Evolutionary conservation across 805 yeast genomes (phyloP), one percentile per base, ranked within the genome.

Genomic region (Starmerella potacharoeniae): DNA sequence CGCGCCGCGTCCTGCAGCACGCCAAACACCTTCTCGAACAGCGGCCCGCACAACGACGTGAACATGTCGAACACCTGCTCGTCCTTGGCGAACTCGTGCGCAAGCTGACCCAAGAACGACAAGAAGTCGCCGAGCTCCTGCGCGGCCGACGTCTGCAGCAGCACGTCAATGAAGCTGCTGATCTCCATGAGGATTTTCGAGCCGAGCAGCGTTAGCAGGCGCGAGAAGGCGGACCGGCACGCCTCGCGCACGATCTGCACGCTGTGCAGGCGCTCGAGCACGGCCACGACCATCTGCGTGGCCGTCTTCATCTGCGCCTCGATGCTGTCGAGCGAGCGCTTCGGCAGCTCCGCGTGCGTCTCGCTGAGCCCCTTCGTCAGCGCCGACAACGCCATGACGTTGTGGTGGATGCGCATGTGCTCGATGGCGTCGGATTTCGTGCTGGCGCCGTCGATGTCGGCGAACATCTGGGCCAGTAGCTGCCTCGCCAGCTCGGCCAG

Each of bases 341-440:
- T 35, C 45, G 47, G 46, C 45, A 16, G 8, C 43, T 49, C 59
- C 31, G 46, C 61, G 55, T 37, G 59, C 16, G 64, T 66, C 51
- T 76, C 77, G 55, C 84, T 93, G 63, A 85, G 81, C 5, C 97
- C 97, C 66, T 93, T 80, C 4, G 89, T 84, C 64, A 90, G 77
- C 0, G 96, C 87, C 46, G 96, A 97, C 46, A 91, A 79, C 0
- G 96, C 90, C 81, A 87, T 80, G 49, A 93, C 71, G 36, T 83
- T 77, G 66, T 91, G 97, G 68, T 93, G 96, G 3, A 88, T 83
- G 66, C 87, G 93, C 46, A 86, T 69, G 30, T 43, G 46, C 34
- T 51, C 58, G 14, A 51, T 53, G 17, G 58, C 49, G 16, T 46
- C 56, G 1, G 51, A 41, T 1, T 83, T 75, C 2, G 58, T 42